phyloP scores from a whole-genome alignment of 345 rosid genomes.

The Ceriops tagal region DNA sequence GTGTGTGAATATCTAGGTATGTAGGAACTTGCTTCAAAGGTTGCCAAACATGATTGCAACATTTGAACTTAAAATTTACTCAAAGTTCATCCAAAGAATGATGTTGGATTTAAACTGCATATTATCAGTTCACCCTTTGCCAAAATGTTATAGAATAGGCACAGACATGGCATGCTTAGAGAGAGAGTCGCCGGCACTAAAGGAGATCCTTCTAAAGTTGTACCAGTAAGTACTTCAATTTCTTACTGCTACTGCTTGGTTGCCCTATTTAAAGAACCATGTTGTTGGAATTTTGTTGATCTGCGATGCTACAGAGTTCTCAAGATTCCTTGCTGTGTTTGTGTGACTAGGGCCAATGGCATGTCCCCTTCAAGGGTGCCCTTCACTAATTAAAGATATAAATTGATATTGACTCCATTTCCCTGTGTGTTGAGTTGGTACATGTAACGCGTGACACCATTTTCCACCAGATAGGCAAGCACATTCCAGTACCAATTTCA shows the following conservation, averaged over 20 bases:
- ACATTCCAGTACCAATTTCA: no score
- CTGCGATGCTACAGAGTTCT: no score
- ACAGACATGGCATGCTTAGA: conserved; percentile 41
- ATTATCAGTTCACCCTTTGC: conserved; percentile 1
- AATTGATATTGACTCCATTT: no score
- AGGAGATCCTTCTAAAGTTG: conserved; percentile 42
- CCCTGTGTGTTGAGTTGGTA: no score
- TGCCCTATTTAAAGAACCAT: no score
- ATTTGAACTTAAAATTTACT: conserved; percentile 20
- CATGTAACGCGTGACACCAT: no score
- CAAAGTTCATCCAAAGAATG: conserved; percentile 13
- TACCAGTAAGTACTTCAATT: conserved; percentile 24
- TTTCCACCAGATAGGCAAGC: no score
- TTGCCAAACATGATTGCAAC: conserved; percentile 32
- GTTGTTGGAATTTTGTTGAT: no score
- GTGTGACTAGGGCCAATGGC: no score
- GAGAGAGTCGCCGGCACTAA: conserved; percentile 54
- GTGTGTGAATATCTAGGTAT: background rate
- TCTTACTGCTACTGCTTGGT: background rate
- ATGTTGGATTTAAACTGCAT: background rate
- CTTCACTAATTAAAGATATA: no score
- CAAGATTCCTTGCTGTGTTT: no score
- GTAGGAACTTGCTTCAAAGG: conserved; percentile 34
- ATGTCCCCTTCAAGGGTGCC: no score
- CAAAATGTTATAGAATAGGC: background rate